phyloP scores from a whole-genome alignment of 257 asterid species.

The Lycium barbarum region DNA sequence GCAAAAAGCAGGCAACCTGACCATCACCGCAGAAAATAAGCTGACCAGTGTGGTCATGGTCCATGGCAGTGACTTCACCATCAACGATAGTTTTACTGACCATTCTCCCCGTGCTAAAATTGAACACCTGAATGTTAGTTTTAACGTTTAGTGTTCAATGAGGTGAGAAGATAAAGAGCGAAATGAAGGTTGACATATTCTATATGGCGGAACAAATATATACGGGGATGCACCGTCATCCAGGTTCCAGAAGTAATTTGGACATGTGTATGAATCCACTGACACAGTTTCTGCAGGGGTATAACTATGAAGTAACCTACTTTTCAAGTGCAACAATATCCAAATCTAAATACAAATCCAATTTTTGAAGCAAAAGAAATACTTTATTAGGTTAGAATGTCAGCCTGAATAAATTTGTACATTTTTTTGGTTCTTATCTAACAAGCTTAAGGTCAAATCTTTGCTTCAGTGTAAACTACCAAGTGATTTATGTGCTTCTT shows the following conservation, averaged over 20 bases:
- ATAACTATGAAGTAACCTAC: background rate
- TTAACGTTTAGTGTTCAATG: conserved; percentile 31
- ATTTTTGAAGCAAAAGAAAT: conserved; percentile 15
- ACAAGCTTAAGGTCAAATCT: conserved; percentile 8
- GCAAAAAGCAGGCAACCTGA: conserved; percentile 59
- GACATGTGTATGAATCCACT: background rate
- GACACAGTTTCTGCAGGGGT: conserved; percentile 10
- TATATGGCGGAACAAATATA: conserved; percentile 8
- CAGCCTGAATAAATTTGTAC: background rate
- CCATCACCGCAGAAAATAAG: conserved; percentile 94
- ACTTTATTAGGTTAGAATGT: conserved; percentile 17
- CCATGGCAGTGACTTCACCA: conserved; percentile 96
- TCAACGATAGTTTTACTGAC: conserved; percentile 65
- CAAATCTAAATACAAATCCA: conserved; percentile 10
- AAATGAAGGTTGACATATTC: conserved; percentile 4
- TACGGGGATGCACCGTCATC: background rate
- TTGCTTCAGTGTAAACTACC: background rate
- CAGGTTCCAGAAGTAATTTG: background rate
- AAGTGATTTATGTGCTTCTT: background rate
- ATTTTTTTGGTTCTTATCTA: background rate
- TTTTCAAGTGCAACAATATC: background rate
- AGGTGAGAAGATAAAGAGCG: conserved; percentile 35
- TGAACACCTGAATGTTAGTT: conserved; percentile 73
- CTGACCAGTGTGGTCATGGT: conserved; percentile 97
- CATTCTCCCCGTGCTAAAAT: conserved; percentile 95